These are phyloP conservation scores for Sporisorium iseilematis-ciliati DNA, from an alignment of 1,284 basidiomycete genomes.

Conservation along the genomic window DNA sequence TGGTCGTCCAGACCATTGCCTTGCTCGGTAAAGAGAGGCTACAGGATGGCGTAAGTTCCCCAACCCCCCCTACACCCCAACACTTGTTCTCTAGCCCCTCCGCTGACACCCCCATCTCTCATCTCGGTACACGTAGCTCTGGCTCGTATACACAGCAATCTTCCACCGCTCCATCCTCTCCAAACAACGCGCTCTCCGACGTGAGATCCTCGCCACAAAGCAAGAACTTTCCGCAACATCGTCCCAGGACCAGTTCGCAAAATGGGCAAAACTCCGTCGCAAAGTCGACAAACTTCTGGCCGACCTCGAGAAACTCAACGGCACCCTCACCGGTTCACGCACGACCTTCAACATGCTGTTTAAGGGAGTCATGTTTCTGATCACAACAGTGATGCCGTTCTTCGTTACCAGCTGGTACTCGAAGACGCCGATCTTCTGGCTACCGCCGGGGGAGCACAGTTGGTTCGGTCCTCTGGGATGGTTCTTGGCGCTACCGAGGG, in stretches of 20 bases:
- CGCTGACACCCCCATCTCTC: conserved; percentile 1
- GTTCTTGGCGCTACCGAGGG: conserved; percentile 56
- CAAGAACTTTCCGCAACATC: conserved; percentile 88
- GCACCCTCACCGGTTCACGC: conserved; percentile 36
- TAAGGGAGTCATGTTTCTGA: conserved; percentile 57
- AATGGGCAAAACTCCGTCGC: conserved; percentile 94
- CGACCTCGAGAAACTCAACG: conserved; percentile 87
- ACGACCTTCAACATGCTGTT: conserved; percentile 56
- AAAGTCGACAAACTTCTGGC: conserved; percentile 92
- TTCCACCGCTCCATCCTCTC: conserved; percentile 45
- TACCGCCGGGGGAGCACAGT: conserved; percentile 54
- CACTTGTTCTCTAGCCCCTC: no score
- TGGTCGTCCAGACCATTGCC: conserved; percentile 41
- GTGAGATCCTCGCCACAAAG: conserved; percentile 75
- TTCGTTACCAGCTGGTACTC: conserved; percentile 63
- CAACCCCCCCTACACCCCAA: no score
- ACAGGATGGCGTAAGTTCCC: conserved; percentile 31
- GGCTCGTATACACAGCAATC: conserved; percentile 36
- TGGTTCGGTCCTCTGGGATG: conserved; percentile 64
- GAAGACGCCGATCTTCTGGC: conserved; percentile 67
- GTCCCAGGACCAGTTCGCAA: conserved; percentile 97
- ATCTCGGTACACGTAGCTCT: conserved; percentile 14
- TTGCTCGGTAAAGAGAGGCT: conserved; percentile 50
- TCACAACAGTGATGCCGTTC: conserved; percentile 64
- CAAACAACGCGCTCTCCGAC: conserved; percentile 45